These are phyloP conservation scores for Neofusicoccum laricinum DNA, from an alignment of 2,329 filamentous ascomycete genomes.

Conservation along the genomic window DNA sequence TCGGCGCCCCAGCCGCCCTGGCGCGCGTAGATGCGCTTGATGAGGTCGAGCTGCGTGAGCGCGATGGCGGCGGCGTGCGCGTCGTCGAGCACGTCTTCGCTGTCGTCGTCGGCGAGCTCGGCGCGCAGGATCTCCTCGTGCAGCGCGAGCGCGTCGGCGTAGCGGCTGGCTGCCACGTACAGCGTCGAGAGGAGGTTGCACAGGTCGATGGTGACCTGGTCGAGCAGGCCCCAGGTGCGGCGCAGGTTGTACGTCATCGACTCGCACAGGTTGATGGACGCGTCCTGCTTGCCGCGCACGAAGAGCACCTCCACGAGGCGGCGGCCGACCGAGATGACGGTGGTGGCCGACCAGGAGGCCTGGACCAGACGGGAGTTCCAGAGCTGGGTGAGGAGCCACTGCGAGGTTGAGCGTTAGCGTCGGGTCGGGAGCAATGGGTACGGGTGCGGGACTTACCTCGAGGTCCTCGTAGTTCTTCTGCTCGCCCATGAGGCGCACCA, in stretches of 20 bases:
- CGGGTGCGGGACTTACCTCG: conserved; percentile 15
- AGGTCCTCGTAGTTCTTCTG: conserved; percentile 46
- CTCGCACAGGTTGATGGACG: conserved; percentile 44
- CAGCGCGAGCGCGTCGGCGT: conserved; percentile 30
- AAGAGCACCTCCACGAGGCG: conserved; percentile 53
- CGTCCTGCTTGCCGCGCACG: conserved; percentile 45
- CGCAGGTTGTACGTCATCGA: conserved; percentile 57
- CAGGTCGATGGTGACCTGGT: conserved; percentile 49
- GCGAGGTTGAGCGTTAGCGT: neutral
- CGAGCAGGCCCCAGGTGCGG: conserved; percentile 50
- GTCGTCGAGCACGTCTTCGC: conserved; percentile 24
- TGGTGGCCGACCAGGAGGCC: conserved; percentile 32
- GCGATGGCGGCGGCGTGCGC: conserved; percentile 25
- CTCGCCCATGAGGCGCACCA: conserved; percentile 44
- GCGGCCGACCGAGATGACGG: conserved; percentile 52
- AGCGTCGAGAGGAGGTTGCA: conserved; percentile 50
- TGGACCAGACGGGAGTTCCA: conserved; percentile 36
- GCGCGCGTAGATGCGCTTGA: conserved; percentile 42
- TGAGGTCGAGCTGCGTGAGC: conserved; percentile 31
- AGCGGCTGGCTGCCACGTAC: conserved; percentile 44
- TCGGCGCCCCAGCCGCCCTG: conserved; percentile 39
- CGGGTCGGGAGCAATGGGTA: no score
- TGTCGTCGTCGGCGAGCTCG: conserved; percentile 27
- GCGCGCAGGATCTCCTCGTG: conserved; percentile 35
- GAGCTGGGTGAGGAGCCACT: conserved; percentile 35